phyloP scores from a whole-genome alignment of 352 stramenopile genomes.

The Globisporangium alternatum region DNA sequence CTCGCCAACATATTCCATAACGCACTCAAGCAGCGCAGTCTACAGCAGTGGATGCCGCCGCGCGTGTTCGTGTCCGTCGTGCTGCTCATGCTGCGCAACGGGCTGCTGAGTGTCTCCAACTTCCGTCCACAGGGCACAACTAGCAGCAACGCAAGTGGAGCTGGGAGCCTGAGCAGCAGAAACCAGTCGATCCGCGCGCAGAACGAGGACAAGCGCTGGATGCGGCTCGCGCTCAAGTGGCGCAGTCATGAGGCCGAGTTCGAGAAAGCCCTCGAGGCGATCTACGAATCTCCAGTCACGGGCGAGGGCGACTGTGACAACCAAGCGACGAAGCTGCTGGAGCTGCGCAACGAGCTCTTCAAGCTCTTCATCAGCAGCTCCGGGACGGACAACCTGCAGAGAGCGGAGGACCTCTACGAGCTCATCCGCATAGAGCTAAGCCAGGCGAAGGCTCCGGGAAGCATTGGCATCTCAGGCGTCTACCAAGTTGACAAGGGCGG shows the following conservation, averaged over 20 bases:
- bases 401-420: constrained; percentile 13
- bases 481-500: constrained; percentile 1
- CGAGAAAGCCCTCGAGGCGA: constrained; percentile 42
- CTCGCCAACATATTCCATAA: constrained; percentile 70
- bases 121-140: constrained; percentile 30
- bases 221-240: constrained; percentile 54
- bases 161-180: not conserved
- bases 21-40: constrained; percentile 48
- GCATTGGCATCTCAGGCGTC: not conserved
- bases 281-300: constrained; percentile 26
- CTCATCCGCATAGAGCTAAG: not conserved
- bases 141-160: not conserved
- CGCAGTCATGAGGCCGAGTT: constrained; percentile 45
- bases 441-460: not conserved
- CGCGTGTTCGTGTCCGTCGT: constrained; percentile 66
- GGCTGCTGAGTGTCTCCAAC: constrained; percentile 51
- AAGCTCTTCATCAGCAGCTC: constrained; percentile 13
- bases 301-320: not conserved
- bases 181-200: constrained; percentile 25
- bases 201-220: constrained; percentile 44
- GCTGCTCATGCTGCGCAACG: constrained; percentile 57
- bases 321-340: constrained; percentile 8
- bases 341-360: constrained; percentile 20
- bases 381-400: constrained; percentile 6
- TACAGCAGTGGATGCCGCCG: constrained; percentile 52